Evolutionary conservation across 352 stramenopile species (phyloP), one percentile per base, ranked within the genome.

Genomic region (Globisporangium mamillatum): DNA sequence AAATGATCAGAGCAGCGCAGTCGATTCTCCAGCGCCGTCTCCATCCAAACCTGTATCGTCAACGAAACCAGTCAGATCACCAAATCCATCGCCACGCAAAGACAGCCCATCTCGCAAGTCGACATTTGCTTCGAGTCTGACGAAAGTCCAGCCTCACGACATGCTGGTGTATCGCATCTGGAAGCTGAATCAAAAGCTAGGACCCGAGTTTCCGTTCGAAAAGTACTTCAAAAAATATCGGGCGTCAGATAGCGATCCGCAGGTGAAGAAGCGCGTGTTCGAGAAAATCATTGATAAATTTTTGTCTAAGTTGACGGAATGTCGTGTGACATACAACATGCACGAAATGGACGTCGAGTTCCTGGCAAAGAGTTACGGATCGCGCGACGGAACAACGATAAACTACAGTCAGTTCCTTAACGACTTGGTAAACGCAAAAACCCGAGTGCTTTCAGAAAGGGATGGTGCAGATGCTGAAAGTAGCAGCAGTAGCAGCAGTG

Each of bases 241-340:
- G 12, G 38, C 73, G 18, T 76, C 75, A 5, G 56, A 75, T 55
- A 68, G 50, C 12, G 81, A 88, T 41, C 50, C 71, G 2, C 54
- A 70, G 2, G 79, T 93, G 24, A 89, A 86, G 74, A 63, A 76
- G 48, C 75, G 76, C 10, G 80, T 89, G 27, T 94, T 94, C 57
- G 78, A 88, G 36, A 91, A 90, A 29, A 76, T 92, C 46, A 68
- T 94, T 1, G 80, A 94, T 63, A 94, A 94, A 58, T 94, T 94
- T 44, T 66, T 94, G 24, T 72, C 76, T 48, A 78, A 77, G 24
- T 64, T 92, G 16, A 75, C 89, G 0, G 77, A 82, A n/a, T 68
- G 79, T 50, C 74, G 72, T 9, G 68, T 91, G 3, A 62, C 80
- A 1, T 90, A 87, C 72, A 85, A 88, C 53, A 92, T 94, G 80